These are phyloP conservation scores for Thelonectria olida DNA, from an alignment of 2,329 filamentous ascomycete genomes.

Conservation along the genomic window DNA sequence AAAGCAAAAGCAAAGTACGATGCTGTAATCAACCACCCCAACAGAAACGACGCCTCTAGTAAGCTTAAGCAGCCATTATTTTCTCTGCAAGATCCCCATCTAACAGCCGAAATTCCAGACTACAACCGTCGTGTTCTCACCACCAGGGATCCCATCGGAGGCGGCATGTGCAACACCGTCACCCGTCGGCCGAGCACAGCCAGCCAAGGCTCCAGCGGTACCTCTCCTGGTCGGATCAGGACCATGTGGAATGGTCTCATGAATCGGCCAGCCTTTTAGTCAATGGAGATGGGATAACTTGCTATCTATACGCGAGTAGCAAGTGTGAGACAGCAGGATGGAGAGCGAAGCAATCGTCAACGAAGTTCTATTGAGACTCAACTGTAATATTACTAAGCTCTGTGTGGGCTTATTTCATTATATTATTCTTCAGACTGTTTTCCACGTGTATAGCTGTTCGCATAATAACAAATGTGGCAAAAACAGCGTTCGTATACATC, in stretches of 20 bases:
- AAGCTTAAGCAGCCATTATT: not conserved
- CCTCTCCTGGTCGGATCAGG: constrained; percentile 2
- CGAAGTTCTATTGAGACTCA: too few relatives aligned
- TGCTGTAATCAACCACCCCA: constrained; percentile 19
- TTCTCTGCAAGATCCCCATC: not conserved
- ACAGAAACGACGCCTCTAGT: constrained; percentile 14
- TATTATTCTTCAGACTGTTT: too few relatives aligned
- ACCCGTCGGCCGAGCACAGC: constrained; percentile 14
- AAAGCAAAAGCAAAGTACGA: constrained; percentile 24
- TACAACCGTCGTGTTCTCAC: constrained; percentile 4
- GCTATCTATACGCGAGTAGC: too few relatives aligned
- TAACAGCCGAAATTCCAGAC: not conserved
- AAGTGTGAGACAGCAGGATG: too few relatives aligned
- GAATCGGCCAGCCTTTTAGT: constrained; percentile 8
- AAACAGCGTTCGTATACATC: too few relatives aligned
- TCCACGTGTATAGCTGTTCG: too few relatives aligned
- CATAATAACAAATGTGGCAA: too few relatives aligned
- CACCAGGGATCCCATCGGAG: constrained; percentile 14
- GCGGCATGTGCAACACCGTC: constrained; percentile 15
- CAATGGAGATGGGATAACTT: not conserved
- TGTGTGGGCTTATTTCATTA: too few relatives aligned
- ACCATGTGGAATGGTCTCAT: constrained; percentile 7
- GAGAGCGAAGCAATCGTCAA: too few relatives aligned
- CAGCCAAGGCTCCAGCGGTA: constrained; percentile 14
- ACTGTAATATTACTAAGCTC: too few relatives aligned